Base-by-base conservation (phyloP, 306 rosid genomes). In the Dicorynia guianensis region DNA sequence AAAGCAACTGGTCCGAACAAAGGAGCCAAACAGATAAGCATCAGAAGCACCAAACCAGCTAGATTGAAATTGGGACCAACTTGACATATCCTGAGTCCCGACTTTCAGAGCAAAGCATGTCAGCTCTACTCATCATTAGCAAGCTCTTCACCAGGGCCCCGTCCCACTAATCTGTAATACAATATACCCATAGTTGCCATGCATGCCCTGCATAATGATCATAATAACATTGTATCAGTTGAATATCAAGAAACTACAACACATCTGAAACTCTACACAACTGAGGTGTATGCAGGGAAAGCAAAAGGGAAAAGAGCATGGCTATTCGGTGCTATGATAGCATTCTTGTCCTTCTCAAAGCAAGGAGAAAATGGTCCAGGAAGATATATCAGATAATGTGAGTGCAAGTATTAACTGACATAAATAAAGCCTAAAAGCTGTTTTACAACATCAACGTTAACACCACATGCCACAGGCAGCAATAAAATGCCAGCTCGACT, bases 101-200 rank as follows among this genome's bases (percentile, higher is more conserved):
- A 77, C 33, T 30, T 72, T 50, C 69, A 64, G 79, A 79, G 49
- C 66, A 63, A 25, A 58, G 57, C 72, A 53, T n/a, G 58, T 82
- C 68, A 75, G 78, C 83, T 85, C 79, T 82, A 88, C 83, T 90
- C 97, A 0, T 76, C 90, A 7, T 80, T 88, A 13, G 78, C 76
- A 69, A 73, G 69, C 58, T 93, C 96, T 20, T 87, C 93, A 68
- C 84, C 93, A 4, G 89, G 76, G 75, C 89, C 97, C 59, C 89
- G 71, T 80, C 93, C 97, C 63, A 74, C 96, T 62, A 96, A 90
- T 87, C 99, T 96, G 93, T 96, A 96, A 86, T 96, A 93, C 89
- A 96, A 84, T 81, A 96, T 96, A 57, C 97, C 99, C 98, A 96
- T 96, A 10, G 99, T 96, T 63, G 99, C 98, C 97, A 96, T 80